phyloP scores from a whole-genome alignment of 768 basidiomycete species.

The Phylloporus sp. region DNA sequence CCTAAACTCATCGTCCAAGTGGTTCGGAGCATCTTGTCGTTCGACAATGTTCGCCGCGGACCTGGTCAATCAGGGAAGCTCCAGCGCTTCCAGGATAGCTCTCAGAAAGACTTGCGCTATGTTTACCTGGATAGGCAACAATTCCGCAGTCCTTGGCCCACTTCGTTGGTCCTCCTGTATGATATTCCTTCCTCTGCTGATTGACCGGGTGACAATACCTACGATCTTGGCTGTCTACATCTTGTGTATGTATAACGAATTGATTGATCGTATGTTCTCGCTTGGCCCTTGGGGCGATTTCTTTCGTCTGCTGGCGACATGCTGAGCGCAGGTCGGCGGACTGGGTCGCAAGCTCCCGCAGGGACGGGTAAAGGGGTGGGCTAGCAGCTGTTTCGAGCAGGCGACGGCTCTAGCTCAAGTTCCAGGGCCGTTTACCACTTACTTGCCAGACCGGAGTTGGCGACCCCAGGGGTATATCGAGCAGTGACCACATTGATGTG shows the following conservation, averaged over 20 bases:
- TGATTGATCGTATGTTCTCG: background rate
- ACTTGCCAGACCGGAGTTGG: no score
- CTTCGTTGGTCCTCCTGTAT: constrained; percentile 53
- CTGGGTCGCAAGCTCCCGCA: no score
- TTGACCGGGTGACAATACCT: constrained; percentile 8
- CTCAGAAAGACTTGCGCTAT: constrained; percentile 45
- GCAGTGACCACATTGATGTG: no score
- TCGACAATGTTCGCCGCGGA: constrained; percentile 56
- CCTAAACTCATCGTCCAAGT: constrained; percentile 57
- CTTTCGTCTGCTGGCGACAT: no score
- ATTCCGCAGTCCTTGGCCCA: constrained; percentile 60
- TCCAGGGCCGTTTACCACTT: no score
- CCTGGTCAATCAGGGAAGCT: constrained; percentile 65
- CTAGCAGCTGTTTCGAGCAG: no score
- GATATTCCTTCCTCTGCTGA: constrained; percentile 16
- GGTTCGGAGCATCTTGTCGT: constrained; percentile 58
- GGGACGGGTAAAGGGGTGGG: no score
- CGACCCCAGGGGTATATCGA: no score
- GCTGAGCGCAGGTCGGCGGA: no score
- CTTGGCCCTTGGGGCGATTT: background rate
- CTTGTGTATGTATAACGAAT: constrained; percentile 5
- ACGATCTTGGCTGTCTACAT: background rate
- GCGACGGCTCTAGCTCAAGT: no score
- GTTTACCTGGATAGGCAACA: constrained; percentile 53
- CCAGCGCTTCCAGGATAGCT: constrained; percentile 48